These are phyloP conservation scores for Gnaphalium uliginosum DNA, from an alignment of 129 eudicot genomes.

Conservation along the genomic window DNA sequence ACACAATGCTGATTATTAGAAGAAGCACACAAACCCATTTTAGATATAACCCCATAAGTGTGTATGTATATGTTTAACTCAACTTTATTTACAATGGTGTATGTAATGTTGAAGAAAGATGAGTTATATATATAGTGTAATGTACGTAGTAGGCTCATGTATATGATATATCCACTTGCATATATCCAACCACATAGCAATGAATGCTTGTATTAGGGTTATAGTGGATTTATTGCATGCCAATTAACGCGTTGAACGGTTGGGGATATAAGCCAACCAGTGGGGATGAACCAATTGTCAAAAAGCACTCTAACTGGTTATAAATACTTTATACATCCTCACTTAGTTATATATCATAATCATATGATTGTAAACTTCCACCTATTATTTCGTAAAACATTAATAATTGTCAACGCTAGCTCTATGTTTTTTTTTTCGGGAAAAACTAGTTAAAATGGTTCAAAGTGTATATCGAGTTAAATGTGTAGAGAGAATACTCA, in stretches of 20 bases:
- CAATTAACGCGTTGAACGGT: neutral
- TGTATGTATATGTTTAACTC: neutral
- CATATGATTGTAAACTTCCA: neutral
- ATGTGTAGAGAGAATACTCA: too few species aligned
- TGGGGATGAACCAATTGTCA: conserved; percentile 20
- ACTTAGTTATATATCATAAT: too few species aligned
- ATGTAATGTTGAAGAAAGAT: neutral
- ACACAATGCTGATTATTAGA: conserved; percentile 31
- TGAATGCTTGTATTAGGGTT: conserved; percentile 4
- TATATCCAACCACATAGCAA: conserved; percentile 22
- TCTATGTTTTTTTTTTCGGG: too few species aligned
- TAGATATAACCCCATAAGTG: conserved; percentile 30
- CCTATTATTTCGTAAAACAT: neutral
- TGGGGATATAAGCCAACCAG: neutral
- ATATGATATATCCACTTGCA: conserved; percentile 15
- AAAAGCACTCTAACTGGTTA: neutral
- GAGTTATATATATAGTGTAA: neutral
- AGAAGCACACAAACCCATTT: conserved; percentile 34
- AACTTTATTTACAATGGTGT: neutral
- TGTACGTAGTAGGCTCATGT: conserved; percentile 10
- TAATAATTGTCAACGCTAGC: too few species aligned
- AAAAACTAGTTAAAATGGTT: too few species aligned
- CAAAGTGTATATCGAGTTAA: too few species aligned
- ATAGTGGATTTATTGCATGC: conserved; percentile 14
- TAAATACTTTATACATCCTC: neutral